Conservation (phyloP, 2,329 filamentous ascomycete species). For the Aureobasidium vineae region DNA sequence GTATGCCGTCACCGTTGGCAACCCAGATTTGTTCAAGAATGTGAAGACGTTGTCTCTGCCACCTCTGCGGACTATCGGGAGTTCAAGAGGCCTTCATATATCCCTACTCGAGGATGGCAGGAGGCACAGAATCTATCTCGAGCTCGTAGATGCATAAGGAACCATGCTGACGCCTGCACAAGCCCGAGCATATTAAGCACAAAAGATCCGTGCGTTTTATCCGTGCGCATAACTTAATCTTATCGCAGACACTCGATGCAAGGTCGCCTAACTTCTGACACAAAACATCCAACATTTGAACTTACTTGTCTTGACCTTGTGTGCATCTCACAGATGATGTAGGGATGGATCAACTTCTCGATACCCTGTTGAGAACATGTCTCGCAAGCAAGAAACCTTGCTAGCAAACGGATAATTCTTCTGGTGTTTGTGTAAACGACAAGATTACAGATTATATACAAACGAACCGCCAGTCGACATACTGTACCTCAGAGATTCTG, state of each 20-base stretch:
- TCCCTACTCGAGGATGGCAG: neutral
- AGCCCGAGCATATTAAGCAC: neutral
- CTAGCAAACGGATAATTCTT: neutral
- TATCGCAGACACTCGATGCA: neutral
- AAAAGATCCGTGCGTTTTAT: neutral
- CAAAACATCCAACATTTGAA: neutral
- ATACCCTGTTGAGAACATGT: too few relatives aligned
- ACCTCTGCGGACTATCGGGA: neutral
- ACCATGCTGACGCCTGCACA: conserved; percentile 3
- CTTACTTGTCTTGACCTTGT: neutral
- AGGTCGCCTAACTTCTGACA: conserved; percentile 2
- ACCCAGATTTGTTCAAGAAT: conserved; percentile 6
- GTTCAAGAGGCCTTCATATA: neutral
- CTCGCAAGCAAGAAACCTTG: too few relatives aligned
- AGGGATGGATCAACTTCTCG: neutral
- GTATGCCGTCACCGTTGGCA: conserved; percentile 16
- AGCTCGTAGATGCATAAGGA: neutral
- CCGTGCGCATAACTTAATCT: conserved; percentile 17
- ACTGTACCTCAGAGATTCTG: neutral
- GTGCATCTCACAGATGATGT: neutral
- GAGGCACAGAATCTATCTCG: neutral
- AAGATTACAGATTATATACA: conserved; percentile 7
- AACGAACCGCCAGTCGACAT: neutral
- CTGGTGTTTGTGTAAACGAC: neutral
- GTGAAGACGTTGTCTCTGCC: neutral